Percentiles rank a stretch among this genome's conserved stretches.
These are phyloP conservation scores for Penicillium glabrum DNA, from an alignment of 2,329 filamentous ascomycete species.

Conservation along the genomic window DNA sequence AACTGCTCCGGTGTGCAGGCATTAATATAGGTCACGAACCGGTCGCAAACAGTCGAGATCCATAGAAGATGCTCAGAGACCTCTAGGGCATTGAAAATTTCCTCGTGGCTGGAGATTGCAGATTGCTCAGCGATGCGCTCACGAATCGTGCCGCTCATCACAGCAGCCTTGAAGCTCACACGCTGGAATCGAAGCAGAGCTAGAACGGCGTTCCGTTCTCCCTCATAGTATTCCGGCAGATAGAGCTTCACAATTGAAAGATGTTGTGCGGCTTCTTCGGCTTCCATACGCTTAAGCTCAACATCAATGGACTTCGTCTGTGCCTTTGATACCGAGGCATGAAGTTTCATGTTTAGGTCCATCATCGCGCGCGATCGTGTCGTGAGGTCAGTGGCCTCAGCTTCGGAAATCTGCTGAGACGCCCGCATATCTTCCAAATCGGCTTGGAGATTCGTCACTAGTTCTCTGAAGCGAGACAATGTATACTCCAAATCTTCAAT, in stretches of 20 bases:
- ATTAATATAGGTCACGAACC: conserved; percentile 77
- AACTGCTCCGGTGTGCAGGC: conserved; percentile 79
- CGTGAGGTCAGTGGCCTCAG: conserved; percentile 86
- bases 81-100: conserved; percentile 76
- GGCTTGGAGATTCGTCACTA: conserved; percentile 80
- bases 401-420: conserved; percentile 87
- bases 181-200: conserved; percentile 85
- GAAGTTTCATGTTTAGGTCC: conserved; percentile 93
- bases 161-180: conserved; percentile 80
- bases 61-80: conserved; percentile 82
- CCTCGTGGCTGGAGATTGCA: conserved; percentile 69
- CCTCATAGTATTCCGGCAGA: conserved; percentile 77
- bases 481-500: conserved; percentile 91
- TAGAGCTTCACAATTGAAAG: conserved; percentile 86
- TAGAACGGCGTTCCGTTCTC: conserved; percentile 81
- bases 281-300: conserved; percentile 81
- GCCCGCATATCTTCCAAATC: conserved; percentile 91
- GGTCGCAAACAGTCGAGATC: conserved; percentile 78
- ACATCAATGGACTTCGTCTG: conserved; percentile 94
- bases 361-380: conserved; percentile 90
- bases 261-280: conserved; percentile 84
- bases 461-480: conserved; percentile 80
- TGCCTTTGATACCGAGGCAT: conserved; percentile 84
- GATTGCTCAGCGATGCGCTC: conserved; percentile 71
- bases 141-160: conserved; percentile 75